These are phyloP conservation scores for Nitzschia putrida DNA, from an alignment of 108 stramenopile genomes.

Conservation along the genomic window DNA sequence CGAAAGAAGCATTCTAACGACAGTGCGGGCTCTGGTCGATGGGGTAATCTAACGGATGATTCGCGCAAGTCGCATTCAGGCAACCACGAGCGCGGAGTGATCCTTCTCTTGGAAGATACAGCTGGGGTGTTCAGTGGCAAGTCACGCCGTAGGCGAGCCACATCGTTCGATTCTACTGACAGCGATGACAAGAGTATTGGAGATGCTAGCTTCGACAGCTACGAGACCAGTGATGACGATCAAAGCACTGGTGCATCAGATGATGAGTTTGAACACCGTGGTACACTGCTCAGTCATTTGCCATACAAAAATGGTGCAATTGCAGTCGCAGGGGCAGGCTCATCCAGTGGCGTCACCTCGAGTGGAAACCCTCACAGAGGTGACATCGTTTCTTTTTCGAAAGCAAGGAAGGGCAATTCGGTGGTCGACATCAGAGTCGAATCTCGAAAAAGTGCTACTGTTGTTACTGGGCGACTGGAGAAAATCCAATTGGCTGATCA, in stretches of 20 bases:
- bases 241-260: constrained; percentile 11
- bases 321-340: constrained; percentile 49
- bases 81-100: constrained; percentile 57
- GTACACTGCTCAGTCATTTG: constrained; percentile 46
- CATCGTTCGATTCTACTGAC: constrained; percentile 20
- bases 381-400: constrained; percentile 74
- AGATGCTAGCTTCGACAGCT: constrained; percentile 13
- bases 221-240: constrained; percentile 20
- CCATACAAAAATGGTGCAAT: constrained; percentile 63
- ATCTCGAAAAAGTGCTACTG: constrained; percentile 48
- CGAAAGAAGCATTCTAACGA: constrained; percentile 23
- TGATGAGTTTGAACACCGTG: background rate
- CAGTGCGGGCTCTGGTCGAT: constrained; percentile 27
- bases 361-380: constrained; percentile 62
- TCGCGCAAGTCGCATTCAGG: constrained; percentile 16
- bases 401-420: constrained; percentile 44
- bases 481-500: constrained; percentile 36
- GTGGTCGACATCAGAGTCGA: constrained; percentile 74
- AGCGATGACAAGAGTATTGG: constrained; percentile 25
- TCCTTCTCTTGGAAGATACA: constrained; percentile 71
- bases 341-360: constrained; percentile 22
- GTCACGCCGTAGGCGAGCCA: constrained; percentile 6
- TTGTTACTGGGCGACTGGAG: constrained; percentile 56
- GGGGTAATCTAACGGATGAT: constrained; percentile 53
- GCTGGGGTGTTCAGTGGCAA: constrained; percentile 50